Conservation (phyloP, 345 rosid genomes). For the Euphorbia lathyris region DNA sequence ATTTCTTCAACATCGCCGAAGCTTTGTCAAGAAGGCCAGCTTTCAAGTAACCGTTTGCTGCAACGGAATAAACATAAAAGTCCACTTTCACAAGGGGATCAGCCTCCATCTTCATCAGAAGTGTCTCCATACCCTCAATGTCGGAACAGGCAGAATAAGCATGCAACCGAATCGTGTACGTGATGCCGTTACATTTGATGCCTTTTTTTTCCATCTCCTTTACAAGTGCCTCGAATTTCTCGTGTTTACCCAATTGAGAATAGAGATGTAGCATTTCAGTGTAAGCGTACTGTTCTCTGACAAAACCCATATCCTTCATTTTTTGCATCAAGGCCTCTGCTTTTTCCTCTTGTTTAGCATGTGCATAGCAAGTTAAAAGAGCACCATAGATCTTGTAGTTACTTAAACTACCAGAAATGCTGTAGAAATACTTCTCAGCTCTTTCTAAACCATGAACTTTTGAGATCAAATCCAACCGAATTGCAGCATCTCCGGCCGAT, state of each 20-base stretch:
- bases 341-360: not conserved
- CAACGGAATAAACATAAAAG: constrained; percentile 9
- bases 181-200: not conserved
- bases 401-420: not conserved
- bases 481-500: not conserved
- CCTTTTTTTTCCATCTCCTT: not conserved
- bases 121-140: not conserved
- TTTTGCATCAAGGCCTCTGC: not conserved
- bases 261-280: not conserved
- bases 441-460: not conserved
- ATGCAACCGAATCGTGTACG: not conserved
- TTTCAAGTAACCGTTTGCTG: constrained; percentile 29
- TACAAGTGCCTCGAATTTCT: not conserved
- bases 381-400: not conserved
- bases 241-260: not conserved
- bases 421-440: not conserved
- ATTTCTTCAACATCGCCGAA: constrained; percentile 19
- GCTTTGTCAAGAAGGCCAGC: constrained; percentile 23
- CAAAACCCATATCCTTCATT: not conserved
- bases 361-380: not conserved
- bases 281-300: not conserved
- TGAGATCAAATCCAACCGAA: not conserved
- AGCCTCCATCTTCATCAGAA: constrained; percentile 13
- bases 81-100: constrained; percentile 16
- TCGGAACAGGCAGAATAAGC: not conserved